These are phyloP conservation scores for Draba incana DNA, from an alignment of 345 rosid genomes.

Conservation along the genomic window DNA sequence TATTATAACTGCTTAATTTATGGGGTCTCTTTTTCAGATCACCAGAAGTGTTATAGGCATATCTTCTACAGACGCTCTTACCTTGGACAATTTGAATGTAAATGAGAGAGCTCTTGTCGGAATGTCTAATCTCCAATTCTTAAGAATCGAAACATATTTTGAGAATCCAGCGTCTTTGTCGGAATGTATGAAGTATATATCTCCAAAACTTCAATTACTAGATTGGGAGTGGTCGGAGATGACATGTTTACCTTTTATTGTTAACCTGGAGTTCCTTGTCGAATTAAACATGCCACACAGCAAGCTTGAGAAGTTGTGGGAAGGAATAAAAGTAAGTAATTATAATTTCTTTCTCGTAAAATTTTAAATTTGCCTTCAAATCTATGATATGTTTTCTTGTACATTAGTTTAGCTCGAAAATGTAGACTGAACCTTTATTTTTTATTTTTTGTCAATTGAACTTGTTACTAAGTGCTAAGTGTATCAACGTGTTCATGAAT, in stretches of 20 bases:
- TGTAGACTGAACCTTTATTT: too few relatives aligned
- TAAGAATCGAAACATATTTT: background rate
- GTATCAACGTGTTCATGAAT: background rate
- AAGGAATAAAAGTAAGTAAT: constrained; percentile 11
- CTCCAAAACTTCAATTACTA: constrained; percentile 23
- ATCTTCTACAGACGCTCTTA: background rate
- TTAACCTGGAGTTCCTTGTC: constrained; percentile 10
- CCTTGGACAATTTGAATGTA: background rate
- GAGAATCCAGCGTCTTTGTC: background rate
- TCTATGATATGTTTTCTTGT: too few relatives aligned
- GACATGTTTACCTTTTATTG: constrained; percentile 3
- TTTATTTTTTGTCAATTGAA: too few relatives aligned
- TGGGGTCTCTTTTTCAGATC: constrained; percentile 1
- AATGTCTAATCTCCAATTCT: constrained; percentile 32
- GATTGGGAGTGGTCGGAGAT: constrained; percentile 2
- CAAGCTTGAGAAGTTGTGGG: constrained; percentile 34
- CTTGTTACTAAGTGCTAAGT: too few relatives aligned
- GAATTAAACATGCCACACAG: background rate
- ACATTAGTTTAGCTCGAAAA: too few relatives aligned
- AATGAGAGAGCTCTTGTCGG: background rate
- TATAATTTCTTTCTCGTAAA: too few relatives aligned
- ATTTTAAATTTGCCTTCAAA: too few relatives aligned
- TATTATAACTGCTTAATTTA: background rate
- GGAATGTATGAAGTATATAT: background rate
- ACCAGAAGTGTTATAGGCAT: constrained; percentile 24